Conservation (phyloP, 2,329 filamentous ascomycete genomes). For the Fusarium longipes region DNA sequence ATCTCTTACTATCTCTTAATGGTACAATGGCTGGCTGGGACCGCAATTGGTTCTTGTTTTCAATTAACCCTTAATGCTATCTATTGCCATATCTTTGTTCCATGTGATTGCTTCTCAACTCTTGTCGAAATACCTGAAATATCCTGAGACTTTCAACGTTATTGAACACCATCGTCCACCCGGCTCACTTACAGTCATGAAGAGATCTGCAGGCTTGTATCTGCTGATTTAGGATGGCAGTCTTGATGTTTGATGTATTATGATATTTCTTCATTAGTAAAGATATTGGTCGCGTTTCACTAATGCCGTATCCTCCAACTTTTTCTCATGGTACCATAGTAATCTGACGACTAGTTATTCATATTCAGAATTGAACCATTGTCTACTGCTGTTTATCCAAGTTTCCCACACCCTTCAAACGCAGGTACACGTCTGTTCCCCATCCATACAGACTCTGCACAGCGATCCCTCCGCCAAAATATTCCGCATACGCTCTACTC, state of each 20-base stretch:
- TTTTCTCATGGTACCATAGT: neutral
- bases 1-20: conserved; percentile 37
- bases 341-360: neutral
- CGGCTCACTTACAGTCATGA: neutral
- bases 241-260: neutral
- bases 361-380: neutral
- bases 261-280: neutral
- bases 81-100: conserved; percentile 4
- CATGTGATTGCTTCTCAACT: neutral
- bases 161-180: too few relatives aligned
- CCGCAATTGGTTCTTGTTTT: conserved; percentile 24
- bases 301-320: neutral
- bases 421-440: conserved; percentile 78
- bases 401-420: conserved; percentile 71
- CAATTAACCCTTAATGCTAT: conserved; percentile 25
- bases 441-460: conserved; percentile 97
- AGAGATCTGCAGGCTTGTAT: neutral
- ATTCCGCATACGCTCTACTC: conserved; percentile 94
- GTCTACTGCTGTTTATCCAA: conserved; percentile 52
- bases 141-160: neutral
- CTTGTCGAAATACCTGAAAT: too few relatives aligned
- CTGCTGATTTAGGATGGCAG: too few relatives aligned
- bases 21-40: conserved; percentile 36
- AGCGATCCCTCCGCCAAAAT: conserved; percentile 94
- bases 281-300: neutral